These are phyloP conservation scores for Phytopythium chamaehyphon DNA, from an alignment of 352 stramenopile species.

Conservation along the genomic window DNA sequence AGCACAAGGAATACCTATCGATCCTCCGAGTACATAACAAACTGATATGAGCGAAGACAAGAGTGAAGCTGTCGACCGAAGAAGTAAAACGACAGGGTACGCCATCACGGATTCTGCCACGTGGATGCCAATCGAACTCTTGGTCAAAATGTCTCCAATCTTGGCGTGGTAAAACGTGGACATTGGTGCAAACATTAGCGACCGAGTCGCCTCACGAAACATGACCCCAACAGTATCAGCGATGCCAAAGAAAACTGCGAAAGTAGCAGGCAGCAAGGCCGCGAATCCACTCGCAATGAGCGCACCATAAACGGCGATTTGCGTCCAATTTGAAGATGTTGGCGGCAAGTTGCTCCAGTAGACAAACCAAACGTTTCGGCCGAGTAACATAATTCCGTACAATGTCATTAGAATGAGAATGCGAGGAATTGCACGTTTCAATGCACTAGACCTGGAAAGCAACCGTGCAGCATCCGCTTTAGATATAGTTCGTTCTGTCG, in stretches of 20 bases:
- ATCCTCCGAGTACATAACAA: constrained; percentile 26
- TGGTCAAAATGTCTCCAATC: constrained; percentile 31
- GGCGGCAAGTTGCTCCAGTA: constrained; percentile 29
- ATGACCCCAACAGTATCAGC: constrained; percentile 17
- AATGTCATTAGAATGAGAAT: constrained; percentile 13
- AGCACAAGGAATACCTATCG: constrained; percentile 15
- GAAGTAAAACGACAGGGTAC: constrained; percentile 23
- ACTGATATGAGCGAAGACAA: constrained; percentile 22
- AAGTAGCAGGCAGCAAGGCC: constrained; percentile 5
- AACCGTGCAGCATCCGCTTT: no score
- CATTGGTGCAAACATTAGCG: constrained; percentile 27
- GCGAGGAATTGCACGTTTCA: not conserved
- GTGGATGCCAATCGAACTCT: constrained; percentile 34
- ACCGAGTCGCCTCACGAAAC: constrained; percentile 24
- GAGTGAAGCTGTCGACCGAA: constrained; percentile 25
- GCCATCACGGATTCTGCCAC: constrained; percentile 23
- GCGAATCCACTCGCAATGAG: constrained; percentile 13
- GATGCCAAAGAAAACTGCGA: constrained; percentile 20
- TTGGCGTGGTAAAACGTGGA: constrained; percentile 32
- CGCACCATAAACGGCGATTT: constrained; percentile 15
- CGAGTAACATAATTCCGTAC: constrained; percentile 22
- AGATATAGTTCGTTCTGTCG: no score
- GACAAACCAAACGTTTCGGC: constrained; percentile 32
- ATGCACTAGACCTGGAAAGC: no score
- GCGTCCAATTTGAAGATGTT: constrained; percentile 3